Conservation (phyloP, 495 filamentous ascomycete genomes). For the Sporormia fimetaria region DNA sequence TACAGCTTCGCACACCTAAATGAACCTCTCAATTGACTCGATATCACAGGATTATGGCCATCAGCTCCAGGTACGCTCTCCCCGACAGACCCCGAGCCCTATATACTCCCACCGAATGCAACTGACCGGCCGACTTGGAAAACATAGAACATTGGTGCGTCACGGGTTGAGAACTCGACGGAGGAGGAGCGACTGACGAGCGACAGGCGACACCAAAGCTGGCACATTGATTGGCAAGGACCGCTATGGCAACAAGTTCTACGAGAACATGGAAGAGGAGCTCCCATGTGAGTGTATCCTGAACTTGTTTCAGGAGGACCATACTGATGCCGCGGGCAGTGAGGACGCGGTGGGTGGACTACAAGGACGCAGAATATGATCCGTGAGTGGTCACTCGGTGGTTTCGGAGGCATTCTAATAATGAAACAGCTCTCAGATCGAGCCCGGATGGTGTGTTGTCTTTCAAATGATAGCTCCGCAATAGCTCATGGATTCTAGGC, state of each 20-base stretch:
- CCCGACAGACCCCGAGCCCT: background rate
- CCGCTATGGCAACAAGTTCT: constrained; percentile 93
- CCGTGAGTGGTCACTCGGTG: constrained; percentile 43
- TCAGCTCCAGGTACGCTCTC: constrained; percentile 70
- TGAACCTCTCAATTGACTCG: constrained; percentile 33
- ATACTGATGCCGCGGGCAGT: constrained; percentile 41
- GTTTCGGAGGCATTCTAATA: constrained; percentile 7
- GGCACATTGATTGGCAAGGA: constrained; percentile 78
- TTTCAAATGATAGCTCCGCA: background rate
- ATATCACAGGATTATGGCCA: constrained; percentile 63
- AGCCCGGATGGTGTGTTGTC: constrained; percentile 73
- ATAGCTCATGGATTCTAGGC: constrained; percentile 40
- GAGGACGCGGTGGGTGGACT: constrained; percentile 96
- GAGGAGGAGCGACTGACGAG: constrained; percentile 1
- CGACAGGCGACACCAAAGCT: constrained; percentile 86
- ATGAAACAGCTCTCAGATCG: constrained; percentile 57
- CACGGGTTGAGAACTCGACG: background rate
- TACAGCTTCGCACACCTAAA: constrained; percentile 1
- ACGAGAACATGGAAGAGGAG: constrained; percentile 84
- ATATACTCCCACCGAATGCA: background rate
- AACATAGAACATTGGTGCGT: constrained; percentile 53
- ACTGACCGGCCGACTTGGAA: constrained; percentile 9
- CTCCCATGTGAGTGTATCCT: constrained; percentile 55
- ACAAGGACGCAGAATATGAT: constrained; percentile 76
- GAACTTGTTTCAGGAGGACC: background rate